Base-by-base conservation (phyloP, 2,329 filamentous ascomycete genomes). In the Chrysoporthe austroafricana region DNA sequence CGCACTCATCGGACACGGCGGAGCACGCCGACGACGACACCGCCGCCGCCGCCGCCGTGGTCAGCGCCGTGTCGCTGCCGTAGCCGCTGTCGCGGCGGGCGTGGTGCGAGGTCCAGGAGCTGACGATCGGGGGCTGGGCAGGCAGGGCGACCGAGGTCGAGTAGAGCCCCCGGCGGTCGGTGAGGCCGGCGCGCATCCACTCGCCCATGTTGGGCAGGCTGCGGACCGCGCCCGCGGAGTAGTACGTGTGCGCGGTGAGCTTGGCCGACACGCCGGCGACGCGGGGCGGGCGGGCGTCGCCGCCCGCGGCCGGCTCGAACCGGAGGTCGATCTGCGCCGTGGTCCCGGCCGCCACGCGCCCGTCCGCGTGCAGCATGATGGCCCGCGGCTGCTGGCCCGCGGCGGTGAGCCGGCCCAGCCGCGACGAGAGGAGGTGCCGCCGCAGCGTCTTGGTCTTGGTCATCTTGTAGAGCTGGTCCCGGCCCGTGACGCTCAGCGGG, bases 51-150 rank as follows among this genome's bases (percentile, higher is more conserved):
- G 26, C 26, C n/a, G 72, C 73, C 21, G 77, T 76, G 56, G 76
- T 77, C 26, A 76, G 77, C 26, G 76, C 66, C 62, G 77, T 74
- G n/a, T 82, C 78, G 73, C 78, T 84, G 14, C 79, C 80, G 73
- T 87, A 87, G 8, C 85, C 85, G 2, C 85, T 87, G 72, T 87
- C 85, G 26, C 85, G 80, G 42, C 84, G 80, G 1, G 72, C 32
- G 34, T 74, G 71, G 2, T 77, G 76, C 64, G 81, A 75, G 26
- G 70, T 72, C 86, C 86, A 88, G 32, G 72, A 32, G 13, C 80
- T 67, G 6, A 76, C 77, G 4, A 81, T 60, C 0, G 78, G 67
- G 4, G 77, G 73, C 3, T 14, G n/a, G 14, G 80, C 73, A 50
- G 80, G 77, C 6, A 87, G 76, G 13, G 76, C 70, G 21, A 79